Percentiles rank a stretch among this genome's conserved stretches.
Conservation (phyloP, 495 filamentous ascomycete species). For the Schizothecium vesticola region DNA sequence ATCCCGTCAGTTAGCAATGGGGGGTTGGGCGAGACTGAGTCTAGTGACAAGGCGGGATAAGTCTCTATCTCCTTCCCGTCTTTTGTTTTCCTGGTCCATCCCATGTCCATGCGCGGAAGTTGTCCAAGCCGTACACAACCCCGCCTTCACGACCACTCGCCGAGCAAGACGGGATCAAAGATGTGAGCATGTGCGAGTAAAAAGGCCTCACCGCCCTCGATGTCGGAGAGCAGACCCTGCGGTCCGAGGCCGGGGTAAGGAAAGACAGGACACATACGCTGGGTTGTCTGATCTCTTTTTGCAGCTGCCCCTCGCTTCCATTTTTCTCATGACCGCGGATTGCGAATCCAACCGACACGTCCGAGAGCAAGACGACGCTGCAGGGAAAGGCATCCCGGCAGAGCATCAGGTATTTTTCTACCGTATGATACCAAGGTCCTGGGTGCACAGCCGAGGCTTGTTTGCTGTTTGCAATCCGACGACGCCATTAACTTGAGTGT, state of each 20-base stretch:
- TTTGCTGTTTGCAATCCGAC: background rate
- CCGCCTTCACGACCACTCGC: background rate
- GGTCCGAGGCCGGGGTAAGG: constrained; percentile 1
- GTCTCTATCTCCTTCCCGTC: background rate
- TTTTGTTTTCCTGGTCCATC: background rate
- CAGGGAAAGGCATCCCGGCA: background rate
- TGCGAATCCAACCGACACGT: background rate
- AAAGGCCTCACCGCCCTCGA: constrained; percentile 10
- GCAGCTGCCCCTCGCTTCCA: background rate
- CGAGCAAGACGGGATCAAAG: background rate
- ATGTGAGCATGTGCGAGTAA: background rate
- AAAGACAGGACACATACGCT: background rate
- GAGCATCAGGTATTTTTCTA: background rate
- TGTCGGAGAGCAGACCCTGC: background rate
- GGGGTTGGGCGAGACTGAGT: background rate
- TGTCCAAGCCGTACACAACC: background rate
- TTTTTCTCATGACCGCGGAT: background rate
- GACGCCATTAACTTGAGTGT: background rate
- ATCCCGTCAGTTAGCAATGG: background rate
- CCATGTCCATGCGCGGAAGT: background rate
- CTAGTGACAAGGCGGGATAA: background rate
- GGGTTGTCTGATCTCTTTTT: background rate
- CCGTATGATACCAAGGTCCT: background rate
- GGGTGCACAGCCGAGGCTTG: background rate
- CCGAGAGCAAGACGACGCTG: background rate